Base-by-base conservation (phyloP, 2,329 filamentous ascomycete genomes). In the Didymella sp. region DNA sequence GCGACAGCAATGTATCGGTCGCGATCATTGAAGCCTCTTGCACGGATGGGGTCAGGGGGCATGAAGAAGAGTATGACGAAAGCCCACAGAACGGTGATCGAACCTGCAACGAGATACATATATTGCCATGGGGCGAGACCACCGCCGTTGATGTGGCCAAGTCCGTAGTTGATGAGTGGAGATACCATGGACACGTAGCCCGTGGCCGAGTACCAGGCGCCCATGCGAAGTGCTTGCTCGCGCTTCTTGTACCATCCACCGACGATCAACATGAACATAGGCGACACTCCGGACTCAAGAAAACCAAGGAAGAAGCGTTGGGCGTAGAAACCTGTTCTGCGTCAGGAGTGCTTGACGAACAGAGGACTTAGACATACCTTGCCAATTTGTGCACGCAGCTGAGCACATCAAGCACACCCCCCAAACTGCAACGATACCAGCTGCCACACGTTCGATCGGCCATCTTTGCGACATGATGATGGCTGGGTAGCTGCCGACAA, bases 151-250 rank as follows among this genome's bases (percentile, higher is more conserved):
- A 68, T 67, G 35, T 74, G 72, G 9, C 72, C 70, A 24, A 75
- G 70, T 6, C 71, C 73, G 37, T 71, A 71, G 35, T 71, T 72
- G 49, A 73, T 67, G 15, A 74, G 51, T 2, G 68, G 63, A 2
- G 69, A 70, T 12, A 72, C 43, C 31, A 62, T 59, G 22, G 62
- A 67, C 11, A 70, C 67, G 35, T 70, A 79, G 63, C 46, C 76
- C 66, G 27, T 88, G 2, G 84, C 87, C 6, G 82, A 79, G 62
- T 89, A 89, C 86, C 87, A 89, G 1, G 81, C 80, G 0, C 86
- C 86, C 9, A 88, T 81, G 0, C 87, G 80, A 24, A 87, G 69
- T 0, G 87, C 85, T 70, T 89, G 87, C 64, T 90, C 86, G 4
- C 68, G 64, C 57, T 79, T 77, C 57, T 80, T 82, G 56, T 84